These are phyloP conservation scores for Parastagonospora nodorum DNA, from an alignment of 2,329 filamentous ascomycete genomes.

Conservation along the genomic window DNA sequence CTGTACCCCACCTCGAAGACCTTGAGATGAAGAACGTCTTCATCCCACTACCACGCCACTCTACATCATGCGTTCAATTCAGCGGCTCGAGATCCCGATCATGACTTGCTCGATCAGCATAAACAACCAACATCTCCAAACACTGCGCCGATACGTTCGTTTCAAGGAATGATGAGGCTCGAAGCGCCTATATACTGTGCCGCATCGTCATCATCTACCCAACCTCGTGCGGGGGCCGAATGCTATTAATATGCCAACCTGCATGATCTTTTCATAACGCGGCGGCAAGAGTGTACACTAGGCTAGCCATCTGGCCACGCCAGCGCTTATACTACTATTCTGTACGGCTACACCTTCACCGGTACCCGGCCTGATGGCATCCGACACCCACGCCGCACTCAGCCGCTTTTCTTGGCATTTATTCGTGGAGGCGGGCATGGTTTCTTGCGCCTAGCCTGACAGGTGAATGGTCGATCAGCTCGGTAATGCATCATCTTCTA, in stretches of 20 bases:
- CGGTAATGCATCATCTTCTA: slow-evolving; percentile 26
- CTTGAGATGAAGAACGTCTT: slow-evolving; percentile 8
- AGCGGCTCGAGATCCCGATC: not conserved
- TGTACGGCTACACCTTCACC: slow-evolving; percentile 30
- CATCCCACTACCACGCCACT: slow-evolving; percentile 6
- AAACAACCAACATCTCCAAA: slow-evolving; percentile 13
- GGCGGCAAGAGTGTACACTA: slow-evolving; percentile 29
- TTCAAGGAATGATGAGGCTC: slow-evolving; percentile 22
- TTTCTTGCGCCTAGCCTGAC: slow-evolving; percentile 26
- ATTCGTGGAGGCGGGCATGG: slow-evolving; percentile 23
- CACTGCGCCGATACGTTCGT: slow-evolving; percentile 6
- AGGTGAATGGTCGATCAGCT: slow-evolving; percentile 29
- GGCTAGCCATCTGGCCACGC: slow-evolving; percentile 21
- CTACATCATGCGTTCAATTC: slow-evolving; percentile 12
- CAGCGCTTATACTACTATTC: slow-evolving; percentile 33
- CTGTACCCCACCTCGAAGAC: slow-evolving; percentile 6
- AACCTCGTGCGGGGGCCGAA: slow-evolving; percentile 29
- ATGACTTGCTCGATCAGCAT: slow-evolving; percentile 12
- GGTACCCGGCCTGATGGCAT: slow-evolving; percentile 25
- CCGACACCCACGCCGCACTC: slow-evolving; percentile 31
- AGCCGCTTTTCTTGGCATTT: slow-evolving; percentile 35
- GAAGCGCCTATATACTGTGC: slow-evolving; percentile 33
- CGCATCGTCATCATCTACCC: slow-evolving; percentile 26
- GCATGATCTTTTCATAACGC: slow-evolving; percentile 26
- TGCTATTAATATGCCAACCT: slow-evolving; percentile 30